phyloP scores from a whole-genome alignment of 306 rosid genomes.

The Dryas octopetala region DNA sequence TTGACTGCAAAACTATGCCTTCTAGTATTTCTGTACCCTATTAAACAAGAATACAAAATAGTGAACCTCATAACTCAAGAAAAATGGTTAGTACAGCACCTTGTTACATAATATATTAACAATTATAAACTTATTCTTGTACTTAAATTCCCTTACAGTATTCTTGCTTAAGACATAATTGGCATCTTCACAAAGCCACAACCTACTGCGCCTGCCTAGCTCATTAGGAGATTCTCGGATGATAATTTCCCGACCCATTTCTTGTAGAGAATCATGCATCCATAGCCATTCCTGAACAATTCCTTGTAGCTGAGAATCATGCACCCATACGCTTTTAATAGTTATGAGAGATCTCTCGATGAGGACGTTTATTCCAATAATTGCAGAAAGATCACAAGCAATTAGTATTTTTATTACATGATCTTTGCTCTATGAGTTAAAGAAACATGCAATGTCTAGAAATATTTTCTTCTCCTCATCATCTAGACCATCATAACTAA shows the following conservation, averaged over 20 bases:
- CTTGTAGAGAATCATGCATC: slow-evolving; percentile 27
- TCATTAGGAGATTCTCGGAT: not conserved
- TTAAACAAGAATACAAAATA: not conserved
- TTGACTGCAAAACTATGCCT: not conserved
- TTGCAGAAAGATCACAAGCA: slow-evolving; percentile 15
- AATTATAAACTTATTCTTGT: not conserved
- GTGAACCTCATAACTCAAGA: not conserved
- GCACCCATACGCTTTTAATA: too few relatives aligned
- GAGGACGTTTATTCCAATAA: slow-evolving; percentile 12
- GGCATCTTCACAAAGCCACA: slow-evolving; percentile 17
- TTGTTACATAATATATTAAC: not conserved
- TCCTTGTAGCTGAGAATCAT: slow-evolving; percentile 25
- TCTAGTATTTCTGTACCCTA: slow-evolving; percentile 3
- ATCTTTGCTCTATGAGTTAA: slow-evolving; percentile 5
- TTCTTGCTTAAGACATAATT: slow-evolving; percentile 6
- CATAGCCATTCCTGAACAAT: not conserved
- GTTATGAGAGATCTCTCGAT: slow-evolving; percentile 13
- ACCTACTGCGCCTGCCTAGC: slow-evolving; percentile 7
- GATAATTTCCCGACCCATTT: slow-evolving; percentile 23
- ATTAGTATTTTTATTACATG: slow-evolving; percentile 3
- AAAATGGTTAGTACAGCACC: not conserved
- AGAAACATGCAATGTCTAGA: slow-evolving; percentile 28
- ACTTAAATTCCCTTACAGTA: not conserved
- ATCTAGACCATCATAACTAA: slow-evolving; percentile 16
- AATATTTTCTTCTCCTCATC: not conserved